Base-by-base conservation (phyloP, 1,284 basidiomycete genomes). In the Macrocybe sp. region DNA sequence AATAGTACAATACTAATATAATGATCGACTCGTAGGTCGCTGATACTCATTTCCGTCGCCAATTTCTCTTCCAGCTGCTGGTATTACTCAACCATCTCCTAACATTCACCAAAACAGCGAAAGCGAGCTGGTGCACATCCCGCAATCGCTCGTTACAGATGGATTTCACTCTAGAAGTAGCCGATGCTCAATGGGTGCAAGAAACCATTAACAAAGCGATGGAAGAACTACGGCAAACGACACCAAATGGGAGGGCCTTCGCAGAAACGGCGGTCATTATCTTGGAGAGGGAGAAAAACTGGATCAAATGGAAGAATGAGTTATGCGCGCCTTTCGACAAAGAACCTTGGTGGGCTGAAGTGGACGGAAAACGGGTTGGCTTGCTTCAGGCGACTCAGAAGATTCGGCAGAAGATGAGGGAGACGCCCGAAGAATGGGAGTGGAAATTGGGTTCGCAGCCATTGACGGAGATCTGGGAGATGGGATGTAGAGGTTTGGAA, bases 31-130 rank as follows among this genome's bases (percentile, higher is more conserved):
- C 49, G 30, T 55, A 92, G 89, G 81, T 95, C 50, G 85, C 89
- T 14, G 92, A 95, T 60, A 85, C 86, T 0, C 81, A 87, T 52
- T 96, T 96, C 69, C 85, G 93, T 16, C 83, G 91, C n/a, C 93
- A 96, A 67, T 81, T 94, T 60, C 73, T 96, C 28, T 84, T 94
- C 57, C 92, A 96, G 61, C 73, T 92, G 9, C 73, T 94, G 34
- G 89, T 95, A 45, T 74, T 93, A 5, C 77, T 93, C 41, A 79
- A 87, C 48, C 90, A 93, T 62, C 75, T 96, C 28, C 73, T 88
- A 14, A 81, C 75, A 2, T 92, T 91, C 64, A 90, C 89, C 0
- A 83, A 84, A 51, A 54, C 76, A 0, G 76, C 79, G 6, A 89
- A 90, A 56, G 69, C 74, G 1, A 64, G 70, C 33, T 88, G 83